Evolutionary conservation across 2,329 filamentous ascomycete genomes (phyloP).

Genomic region (Colletotrichum truncatum): DNA sequence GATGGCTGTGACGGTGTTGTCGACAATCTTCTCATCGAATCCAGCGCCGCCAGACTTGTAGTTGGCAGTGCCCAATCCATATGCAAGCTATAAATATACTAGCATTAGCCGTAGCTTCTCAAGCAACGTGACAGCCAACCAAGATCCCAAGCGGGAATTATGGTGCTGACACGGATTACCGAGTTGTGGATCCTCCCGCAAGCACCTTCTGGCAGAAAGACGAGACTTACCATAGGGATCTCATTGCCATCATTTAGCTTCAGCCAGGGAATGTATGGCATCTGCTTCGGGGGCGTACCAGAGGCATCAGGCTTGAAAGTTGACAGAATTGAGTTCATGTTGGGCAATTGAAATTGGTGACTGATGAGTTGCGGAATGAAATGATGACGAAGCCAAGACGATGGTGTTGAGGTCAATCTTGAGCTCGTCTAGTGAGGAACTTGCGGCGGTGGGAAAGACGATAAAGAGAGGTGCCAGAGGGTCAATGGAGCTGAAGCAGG

Average conservation of each 20-base stretch:
- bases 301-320: conserved; percentile 49
- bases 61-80: conserved; percentile 76
- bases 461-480: background rate
- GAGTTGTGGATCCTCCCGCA: background rate
- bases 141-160: background rate
- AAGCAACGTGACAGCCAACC: background rate
- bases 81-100: conserved; percentile 63
- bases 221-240: conserved; percentile 70
- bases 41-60: conserved; percentile 63
- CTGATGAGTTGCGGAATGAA: background rate
- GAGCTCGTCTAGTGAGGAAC: background rate
- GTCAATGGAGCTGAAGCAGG: background rate
- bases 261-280: conserved; percentile 60
- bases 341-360: conserved; percentile 13
- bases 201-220: background rate
- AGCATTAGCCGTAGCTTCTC: background rate
- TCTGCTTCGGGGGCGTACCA: conserved; percentile 50
- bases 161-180: background rate
- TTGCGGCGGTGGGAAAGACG: background rate
- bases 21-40: conserved; percentile 63
- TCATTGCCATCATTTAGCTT: conserved; percentile 79
- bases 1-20: conserved; percentile 68
- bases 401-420: background rate
- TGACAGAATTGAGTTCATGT: conserved; percentile 54
- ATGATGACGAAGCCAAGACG: conserved; percentile 14